Evolutionary conservation across 2,329 filamentous ascomycete genomes (phyloP), one percentile per base, ranked within the genome.

Genomic region (Aspergillus arachidicola): DNA sequence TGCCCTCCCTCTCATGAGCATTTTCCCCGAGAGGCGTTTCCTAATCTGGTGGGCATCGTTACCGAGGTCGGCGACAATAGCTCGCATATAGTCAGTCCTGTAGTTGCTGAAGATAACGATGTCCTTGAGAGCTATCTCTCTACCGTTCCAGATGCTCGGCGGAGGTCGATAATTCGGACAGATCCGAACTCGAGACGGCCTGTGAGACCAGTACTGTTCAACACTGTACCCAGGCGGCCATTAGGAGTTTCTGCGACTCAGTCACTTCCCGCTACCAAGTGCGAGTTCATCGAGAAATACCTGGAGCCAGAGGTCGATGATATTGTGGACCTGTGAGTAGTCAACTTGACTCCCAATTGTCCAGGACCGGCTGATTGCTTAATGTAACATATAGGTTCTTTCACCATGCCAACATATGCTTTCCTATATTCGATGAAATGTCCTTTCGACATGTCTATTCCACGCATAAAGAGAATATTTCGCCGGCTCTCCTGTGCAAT

Each of bases 41-140:
- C 63, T 14, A 63, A 64, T 30, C 28, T 68, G 5, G 63, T 64
- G 19, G 67, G 68, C 9, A 12, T 54, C 12, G 69, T 68, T 38
- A 38, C 63, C 14, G 68, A 71, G 30, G 57, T 61, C 76, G 60
- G 69, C 53, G 65, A 68, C 58, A 75, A 81, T 30, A 82, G 80
- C 64, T 78, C 81, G 3, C 82, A 85, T 65, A 83, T 87, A 57
- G 79, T 87, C 51, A 84, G 84, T 2, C 84, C 84, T 0, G 81
- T 82, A 0, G 77, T 82, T 21, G 83, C 81, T 3, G 81, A 80
- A 41, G 85, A 87, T 71, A 85, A 80, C 3, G 82, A 86, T 34
- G 76, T 87, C 2, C 67, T 87, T 7, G 81, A 83, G 2, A 80
- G 82, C 60, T 87, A 86, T 64, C 76, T 87, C 3, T 80, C 79